Evolutionary conservation across 306 rosid species (phyloP), one percentile per base, ranked within the genome.

Genomic region (Lagenaria siceraria): DNA sequence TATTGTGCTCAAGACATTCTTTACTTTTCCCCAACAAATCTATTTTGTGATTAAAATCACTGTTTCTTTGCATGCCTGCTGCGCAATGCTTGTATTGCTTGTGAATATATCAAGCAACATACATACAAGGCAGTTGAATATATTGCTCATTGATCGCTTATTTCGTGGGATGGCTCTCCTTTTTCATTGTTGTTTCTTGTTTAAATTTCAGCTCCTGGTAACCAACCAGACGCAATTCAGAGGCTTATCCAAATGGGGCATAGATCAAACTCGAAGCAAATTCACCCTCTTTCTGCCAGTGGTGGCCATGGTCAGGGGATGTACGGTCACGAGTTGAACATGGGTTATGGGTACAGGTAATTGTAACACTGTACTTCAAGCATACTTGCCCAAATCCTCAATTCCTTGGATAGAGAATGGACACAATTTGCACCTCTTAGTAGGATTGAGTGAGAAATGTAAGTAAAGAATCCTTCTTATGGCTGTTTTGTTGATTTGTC

Each of bases 241-340:
- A 88, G 92, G 93, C 90, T 90, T 63, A 72, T 92, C 7, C 97
- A 89, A 87, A 89, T 92, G 98, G 99, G 91, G 72, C 84, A 86
- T n/a, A 86, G 97, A 84, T 52, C 90, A 66, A 90, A 90, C 10
- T 22, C 89, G 18, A 90, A 89, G 81, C 80, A 74, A 79, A 70
- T 63, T 52, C 87, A 66, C 31, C 86, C 84, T 6, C 81, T 84
- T 76, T 78, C 88, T 27, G 70, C 59, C 22, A 59, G 89, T 3
- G 87, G 89, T 3, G 88, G 90, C 33, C 93, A 79, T 63, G 81
- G 84, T 51, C 91, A 82, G 35, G 88, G 88, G 83, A 81, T 80
- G 75, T 80, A 81, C 10, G 86, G 90, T 75, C 92, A 87, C 75
- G 98, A 89, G 90, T 89, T 95, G 58, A 96, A 89, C 89, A 78